Base-by-base conservation (phyloP, 139 green algal species). In the Tetraselmis chui region DNA sequence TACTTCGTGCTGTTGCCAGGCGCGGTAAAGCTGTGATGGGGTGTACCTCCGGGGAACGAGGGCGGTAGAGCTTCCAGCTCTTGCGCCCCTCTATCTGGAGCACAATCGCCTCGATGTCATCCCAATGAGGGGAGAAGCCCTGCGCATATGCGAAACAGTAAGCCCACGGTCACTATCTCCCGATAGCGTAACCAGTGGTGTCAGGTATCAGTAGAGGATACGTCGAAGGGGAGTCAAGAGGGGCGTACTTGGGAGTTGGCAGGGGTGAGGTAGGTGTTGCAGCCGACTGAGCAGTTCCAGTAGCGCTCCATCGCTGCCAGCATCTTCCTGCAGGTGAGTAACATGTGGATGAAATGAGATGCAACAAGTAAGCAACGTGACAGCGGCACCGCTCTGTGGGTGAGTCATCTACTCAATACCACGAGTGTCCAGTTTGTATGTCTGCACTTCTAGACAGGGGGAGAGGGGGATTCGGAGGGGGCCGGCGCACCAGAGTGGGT, bases 101-200 rank as follows among this genome's bases (percentile, higher is more conserved):
- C n/a, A 94, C 77, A 79, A 92, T 91, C 22, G 87, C 91, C 75
- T 94, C 91, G 59, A 94, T 91, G 86, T 94, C 91, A 45, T 94
- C 91, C 28, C 82, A 94, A 82, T 94, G 91, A 23, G 91, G 89
- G 1, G 89, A 85, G 83, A 94, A 94, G 5, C 89, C 90, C 79
- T 94, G 79, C 2, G n/a, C n/a, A n/a, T n/a, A n/a, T n/a, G n/a
- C n/a, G n/a, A n/a, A n/a, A n/a, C n/a, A n/a, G n/a, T n/a, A n/a
- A n/a, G n/a, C n/a, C n/a, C n/a, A n/a, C n/a, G n/a, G n/a, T n/a
- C n/a, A n/a, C n/a, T n/a, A n/a, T n/a, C n/a, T n/a, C n/a, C n/a
- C n/a, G n/a, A n/a, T n/a, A n/a, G n/a, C n/a, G n/a, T n/a, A n/a
- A n/a, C n/a, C n/a, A n/a, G n/a, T n/a, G n/a, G n/a, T n/a, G n/a